A percentile compares a stretch with the other conserved stretches of the same genome.
These are phyloP conservation scores for Nigrospora osmanthi DNA, from an alignment of 2,329 filamentous ascomycete species.

Conservation along the genomic window DNA sequence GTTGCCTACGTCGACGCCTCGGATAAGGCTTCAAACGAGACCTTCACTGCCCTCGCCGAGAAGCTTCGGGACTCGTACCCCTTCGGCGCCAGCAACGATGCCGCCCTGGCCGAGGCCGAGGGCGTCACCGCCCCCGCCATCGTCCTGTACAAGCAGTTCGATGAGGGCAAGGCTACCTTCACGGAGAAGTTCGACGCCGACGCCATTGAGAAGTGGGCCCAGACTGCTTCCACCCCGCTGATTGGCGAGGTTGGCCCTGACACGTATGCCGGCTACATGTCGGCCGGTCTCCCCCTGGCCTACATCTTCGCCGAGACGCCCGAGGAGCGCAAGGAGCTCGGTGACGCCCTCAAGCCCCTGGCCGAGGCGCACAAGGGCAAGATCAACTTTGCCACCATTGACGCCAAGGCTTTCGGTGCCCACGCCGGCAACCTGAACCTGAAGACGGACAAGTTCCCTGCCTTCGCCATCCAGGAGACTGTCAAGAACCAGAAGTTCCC, in stretches of 20 bases:
- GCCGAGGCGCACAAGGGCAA: constrained; percentile 88
- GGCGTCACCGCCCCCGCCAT: constrained; percentile 80
- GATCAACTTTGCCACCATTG: constrained; percentile 97
- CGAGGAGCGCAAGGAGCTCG: constrained; percentile 79
- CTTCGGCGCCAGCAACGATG: constrained; percentile 83
- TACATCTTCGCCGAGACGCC: constrained; percentile 94
- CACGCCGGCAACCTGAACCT: constrained; percentile 97
- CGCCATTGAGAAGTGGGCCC: constrained; percentile 74
- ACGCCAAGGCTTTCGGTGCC: constrained; percentile 87
- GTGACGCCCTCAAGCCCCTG: constrained; percentile 71
- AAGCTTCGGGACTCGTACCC: constrained; percentile 83
- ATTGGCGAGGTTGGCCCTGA: constrained; percentile 95
- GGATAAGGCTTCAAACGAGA: constrained; percentile 81
- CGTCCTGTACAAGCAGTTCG: constrained; percentile 95
- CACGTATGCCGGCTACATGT: constrained; percentile 94
- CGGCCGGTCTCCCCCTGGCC: constrained; percentile 80
- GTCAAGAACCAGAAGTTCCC: constrained; percentile 97
- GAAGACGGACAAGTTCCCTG: constrained; percentile 87
- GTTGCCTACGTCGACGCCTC: constrained; percentile 78
- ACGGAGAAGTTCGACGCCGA: constrained; percentile 74
- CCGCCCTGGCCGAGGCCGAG: constrained; percentile 78
- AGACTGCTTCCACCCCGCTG: constrained; percentile 77
- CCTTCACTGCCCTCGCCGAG: constrained; percentile 67
- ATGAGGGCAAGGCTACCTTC: constrained; percentile 88
- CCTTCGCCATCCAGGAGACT: constrained; percentile 95